Percentiles rank a stretch among this genome's conserved stretches.
Conservation (phyloP, 2,329 filamentous ascomycete genomes). For the Nemania sp. region DNA sequence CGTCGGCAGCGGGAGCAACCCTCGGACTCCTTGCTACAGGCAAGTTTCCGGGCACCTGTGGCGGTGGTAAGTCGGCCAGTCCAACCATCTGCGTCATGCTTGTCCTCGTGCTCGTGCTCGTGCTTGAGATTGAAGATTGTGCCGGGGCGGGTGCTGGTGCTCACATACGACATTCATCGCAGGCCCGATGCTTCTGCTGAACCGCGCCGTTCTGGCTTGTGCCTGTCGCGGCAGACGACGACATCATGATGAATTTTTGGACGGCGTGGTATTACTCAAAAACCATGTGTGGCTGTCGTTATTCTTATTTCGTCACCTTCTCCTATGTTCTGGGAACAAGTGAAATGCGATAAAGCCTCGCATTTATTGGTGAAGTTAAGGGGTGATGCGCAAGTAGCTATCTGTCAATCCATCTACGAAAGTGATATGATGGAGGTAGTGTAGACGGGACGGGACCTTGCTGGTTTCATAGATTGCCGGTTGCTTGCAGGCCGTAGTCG, state of each 20-base stretch:
- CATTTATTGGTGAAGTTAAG: neutral
- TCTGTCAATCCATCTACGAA: no score
- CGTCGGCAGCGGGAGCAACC: conserved; percentile 63
- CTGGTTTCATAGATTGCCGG: no score
- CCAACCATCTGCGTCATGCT: neutral
- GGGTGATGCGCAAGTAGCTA: neutral
- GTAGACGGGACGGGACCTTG: no score
- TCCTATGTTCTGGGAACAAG: no score
- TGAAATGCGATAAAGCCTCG: neutral
- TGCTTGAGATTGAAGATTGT: no score
- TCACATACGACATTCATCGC: conserved; percentile 68
- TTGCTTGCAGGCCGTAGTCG: no score
- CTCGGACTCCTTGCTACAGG: conserved; percentile 65
- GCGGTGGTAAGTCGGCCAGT: conserved; percentile 7
- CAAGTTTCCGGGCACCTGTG: conserved; percentile 65
- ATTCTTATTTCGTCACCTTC: no score
- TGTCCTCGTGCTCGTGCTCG: no score
- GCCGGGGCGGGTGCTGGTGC: neutral
- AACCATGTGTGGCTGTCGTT: neutral
- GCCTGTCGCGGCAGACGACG: conserved; percentile 19
- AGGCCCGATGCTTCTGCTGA: conserved; percentile 61
- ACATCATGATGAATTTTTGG: neutral
- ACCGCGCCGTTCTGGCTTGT: conserved; percentile 21
- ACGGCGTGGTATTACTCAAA: neutral
- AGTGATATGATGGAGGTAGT: no score